phyloP scores from a whole-genome alignment of 345 rosid species.

The Salix suchowensis region DNA sequence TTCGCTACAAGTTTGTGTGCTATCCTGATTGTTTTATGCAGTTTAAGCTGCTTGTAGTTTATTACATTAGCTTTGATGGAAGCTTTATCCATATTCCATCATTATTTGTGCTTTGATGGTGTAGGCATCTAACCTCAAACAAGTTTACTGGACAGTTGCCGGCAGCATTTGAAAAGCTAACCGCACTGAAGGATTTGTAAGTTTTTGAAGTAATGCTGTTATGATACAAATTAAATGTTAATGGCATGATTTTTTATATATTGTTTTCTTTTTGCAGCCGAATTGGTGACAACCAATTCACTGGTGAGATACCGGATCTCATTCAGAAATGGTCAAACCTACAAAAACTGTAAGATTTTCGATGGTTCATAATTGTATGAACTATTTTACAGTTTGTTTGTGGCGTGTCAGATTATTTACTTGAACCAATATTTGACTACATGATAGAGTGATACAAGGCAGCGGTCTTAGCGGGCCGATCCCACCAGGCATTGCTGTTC shows the following conservation, averaged over 20 bases:
- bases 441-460: neutral
- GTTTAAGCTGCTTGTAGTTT: neutral
- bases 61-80: neutral
- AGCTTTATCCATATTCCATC: neutral
- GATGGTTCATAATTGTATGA: too few species aligned
- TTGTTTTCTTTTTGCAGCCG: constrained; percentile 25
- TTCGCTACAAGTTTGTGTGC: neutral
- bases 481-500: neutral
- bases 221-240: neutral
- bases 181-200: neutral
- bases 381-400: too few species aligned
- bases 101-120: constrained; percentile 4
- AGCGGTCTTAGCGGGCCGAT: constrained; percentile 2
- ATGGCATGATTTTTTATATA: neutral
- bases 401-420: neutral
- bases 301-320: constrained; percentile 48
- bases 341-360: constrained; percentile 36
- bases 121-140: constrained; percentile 44
- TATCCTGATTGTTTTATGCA: neutral
- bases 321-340: constrained; percentile 51
- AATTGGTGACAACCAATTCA: constrained; percentile 47
- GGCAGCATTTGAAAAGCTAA: neutral
- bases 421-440: neutral
- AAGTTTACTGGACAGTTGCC: constrained; percentile 35
- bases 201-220: neutral